Evolutionary conservation across 371 early-diverging fungal genomes (phyloP).

Genomic region (Mortierella sp.): DNA sequence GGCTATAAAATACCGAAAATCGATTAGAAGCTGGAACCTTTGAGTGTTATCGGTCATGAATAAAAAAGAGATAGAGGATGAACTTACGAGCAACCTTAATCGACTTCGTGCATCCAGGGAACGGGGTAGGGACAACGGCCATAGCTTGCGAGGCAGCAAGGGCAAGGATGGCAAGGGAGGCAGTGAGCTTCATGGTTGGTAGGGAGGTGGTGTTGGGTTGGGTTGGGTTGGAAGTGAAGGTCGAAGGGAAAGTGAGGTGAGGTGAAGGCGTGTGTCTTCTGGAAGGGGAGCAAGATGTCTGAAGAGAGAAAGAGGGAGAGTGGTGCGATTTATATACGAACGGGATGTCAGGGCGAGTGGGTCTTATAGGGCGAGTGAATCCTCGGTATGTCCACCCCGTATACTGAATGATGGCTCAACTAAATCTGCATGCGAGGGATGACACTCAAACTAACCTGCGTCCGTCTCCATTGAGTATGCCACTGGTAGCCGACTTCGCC

Average conservation of each 20-base stretch:
- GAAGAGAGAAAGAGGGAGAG: slow-evolving; percentile 17
- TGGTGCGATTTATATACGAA: neutral
- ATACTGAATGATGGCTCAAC: no score
- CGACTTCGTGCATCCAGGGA: slow-evolving; percentile 28
- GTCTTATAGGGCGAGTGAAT: no score
- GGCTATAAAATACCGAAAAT: slow-evolving; percentile 5
- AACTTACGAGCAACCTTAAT: slow-evolving; percentile 28
- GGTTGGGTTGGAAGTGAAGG: neutral
- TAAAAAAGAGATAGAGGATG: neutral
- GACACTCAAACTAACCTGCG: no score
- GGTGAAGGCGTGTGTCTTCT: slow-evolving; percentile 1
- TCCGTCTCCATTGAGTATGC: no score
- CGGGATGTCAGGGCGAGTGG: no score
- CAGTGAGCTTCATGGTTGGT: slow-evolving; percentile 36
- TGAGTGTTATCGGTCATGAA: no score
- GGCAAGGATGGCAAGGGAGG: slow-evolving; percentile 33
- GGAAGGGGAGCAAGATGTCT: slow-evolving; percentile 24
- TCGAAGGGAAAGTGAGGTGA: neutral
- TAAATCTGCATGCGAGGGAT: no score
- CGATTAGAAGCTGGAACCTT: neutral
- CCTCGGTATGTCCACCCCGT: no score
- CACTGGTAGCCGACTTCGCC: no score
- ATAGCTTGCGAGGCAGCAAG: slow-evolving; percentile 38
- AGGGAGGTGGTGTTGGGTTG: no score
- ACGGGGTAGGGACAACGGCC: slow-evolving; percentile 36